Conservation (phyloP, 768 basidiomycete species). For the Coprinellus aureogranulatus region DNA sequence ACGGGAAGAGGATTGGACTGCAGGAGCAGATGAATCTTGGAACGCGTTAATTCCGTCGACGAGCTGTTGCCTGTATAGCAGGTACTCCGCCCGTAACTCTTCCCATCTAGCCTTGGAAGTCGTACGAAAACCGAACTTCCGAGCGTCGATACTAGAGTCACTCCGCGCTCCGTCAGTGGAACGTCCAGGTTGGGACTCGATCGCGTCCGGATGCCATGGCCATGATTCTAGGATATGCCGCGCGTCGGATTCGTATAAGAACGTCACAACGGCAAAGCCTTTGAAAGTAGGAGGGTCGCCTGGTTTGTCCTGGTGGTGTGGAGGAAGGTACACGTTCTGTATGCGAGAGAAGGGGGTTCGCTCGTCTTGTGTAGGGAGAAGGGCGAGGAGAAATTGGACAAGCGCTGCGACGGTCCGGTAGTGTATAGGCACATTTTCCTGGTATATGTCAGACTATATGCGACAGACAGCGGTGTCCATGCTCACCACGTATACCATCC, state of each 20-base stretch:
- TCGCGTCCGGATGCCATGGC: slow-evolving; percentile 51
- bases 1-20: no score
- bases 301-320: slow-evolving; percentile 62
- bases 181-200: not conserved
- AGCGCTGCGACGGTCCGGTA: slow-evolving; percentile 53
- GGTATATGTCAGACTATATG: slow-evolving; percentile 1
- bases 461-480: not conserved
- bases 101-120: slow-evolving; percentile 63
- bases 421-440: slow-evolving; percentile 71
- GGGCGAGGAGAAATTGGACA: slow-evolving; percentile 38
- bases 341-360: slow-evolving; percentile 25
- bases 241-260: slow-evolving; percentile 40
- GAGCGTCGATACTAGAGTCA: slow-evolving; percentile 36
- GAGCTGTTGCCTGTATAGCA: slow-evolving; percentile 56
- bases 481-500: slow-evolving; percentile 69
- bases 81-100: slow-evolving; percentile 63
- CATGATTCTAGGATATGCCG: slow-evolving; percentile 47
- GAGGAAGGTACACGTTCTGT: slow-evolving; percentile 56
- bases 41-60: slow-evolving; percentile 43
- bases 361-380: slow-evolving; percentile 24
- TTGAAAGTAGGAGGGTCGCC: slow-evolving; percentile 58
- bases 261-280: slow-evolving; percentile 72
- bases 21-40: slow-evolving; percentile 19
- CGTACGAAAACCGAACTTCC: slow-evolving; percentile 57
- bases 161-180: not conserved